These are phyloP conservation scores for Aspergillus sp. DNA, from an alignment of 2,329 filamentous ascomycete genomes.

Conservation along the genomic window DNA sequence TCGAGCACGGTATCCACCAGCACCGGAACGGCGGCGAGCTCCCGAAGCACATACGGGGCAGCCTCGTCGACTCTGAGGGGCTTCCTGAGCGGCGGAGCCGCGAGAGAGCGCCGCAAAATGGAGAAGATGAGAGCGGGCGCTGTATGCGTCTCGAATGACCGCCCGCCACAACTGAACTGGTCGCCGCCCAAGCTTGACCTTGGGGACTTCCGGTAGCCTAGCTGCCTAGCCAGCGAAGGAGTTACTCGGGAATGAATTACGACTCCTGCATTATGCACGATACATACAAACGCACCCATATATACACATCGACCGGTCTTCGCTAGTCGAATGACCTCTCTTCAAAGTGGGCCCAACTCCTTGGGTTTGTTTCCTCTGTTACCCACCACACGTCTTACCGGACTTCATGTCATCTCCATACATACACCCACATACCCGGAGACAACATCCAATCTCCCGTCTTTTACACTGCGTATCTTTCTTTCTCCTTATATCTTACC, in stretches of 20 bases:
- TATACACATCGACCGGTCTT: conserved; percentile 8
- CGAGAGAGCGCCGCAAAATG: conserved; percentile 28
- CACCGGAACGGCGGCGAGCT: conserved; percentile 29
- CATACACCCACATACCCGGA: neutral
- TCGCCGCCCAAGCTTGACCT: conserved; percentile 36
- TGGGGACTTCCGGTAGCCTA: conserved; percentile 25
- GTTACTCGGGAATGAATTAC: conserved; percentile 7
- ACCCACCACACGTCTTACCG: neutral
- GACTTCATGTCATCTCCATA: neutral
- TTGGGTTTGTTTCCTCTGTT: neutral
- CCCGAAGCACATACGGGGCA: conserved; percentile 34
- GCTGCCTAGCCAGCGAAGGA: too few species aligned
- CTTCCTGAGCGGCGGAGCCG: conserved; percentile 30
- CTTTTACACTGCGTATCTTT: neutral
- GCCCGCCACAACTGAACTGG: conserved; percentile 38
- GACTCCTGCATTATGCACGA: conserved; percentile 8
- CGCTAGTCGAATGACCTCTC: conserved; percentile 11
- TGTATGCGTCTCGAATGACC: conserved; percentile 31
- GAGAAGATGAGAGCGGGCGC: conserved; percentile 26
- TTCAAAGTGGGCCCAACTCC: neutral
- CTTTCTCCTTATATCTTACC: neutral
- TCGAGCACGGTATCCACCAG: conserved; percentile 36
- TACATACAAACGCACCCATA: neutral
- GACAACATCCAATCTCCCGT: neutral
- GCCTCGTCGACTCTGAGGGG: conserved; percentile 37